Percentiles rank a stretch among this genome's conserved stretches.
Evolutionary conservation across 257 asterid genomes (phyloP).

Genomic region (Schizonepeta tenuifolia): DNA sequence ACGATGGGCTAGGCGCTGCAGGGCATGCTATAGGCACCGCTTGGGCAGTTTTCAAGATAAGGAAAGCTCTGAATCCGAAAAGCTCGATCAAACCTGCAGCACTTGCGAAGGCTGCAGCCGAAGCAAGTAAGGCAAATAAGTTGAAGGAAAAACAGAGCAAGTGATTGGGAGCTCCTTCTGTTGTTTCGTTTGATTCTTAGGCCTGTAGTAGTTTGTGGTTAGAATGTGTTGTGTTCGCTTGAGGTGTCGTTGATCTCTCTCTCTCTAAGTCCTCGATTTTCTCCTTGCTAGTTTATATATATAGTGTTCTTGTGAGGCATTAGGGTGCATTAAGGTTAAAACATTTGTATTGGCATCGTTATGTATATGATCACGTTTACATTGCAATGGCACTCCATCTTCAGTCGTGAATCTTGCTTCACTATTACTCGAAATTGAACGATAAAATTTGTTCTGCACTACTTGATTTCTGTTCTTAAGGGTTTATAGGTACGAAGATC

Average conservation of each 20-base stretch:
- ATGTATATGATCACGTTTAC: neutral
- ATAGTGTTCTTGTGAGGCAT: neutral
- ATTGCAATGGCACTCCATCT: neutral
- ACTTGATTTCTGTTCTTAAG: constrained; percentile 22
- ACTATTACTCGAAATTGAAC: too few species aligned
- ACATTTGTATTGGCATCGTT: neutral
- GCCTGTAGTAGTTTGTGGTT: constrained; percentile 18
- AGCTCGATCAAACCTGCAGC: constrained; percentile 58
- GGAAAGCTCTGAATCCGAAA: constrained; percentile 81
- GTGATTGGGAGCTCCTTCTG: constrained; percentile 6
- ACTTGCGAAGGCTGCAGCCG: constrained; percentile 70
- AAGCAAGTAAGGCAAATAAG: constrained; percentile 55
- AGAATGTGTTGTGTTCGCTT: constrained; percentile 1
- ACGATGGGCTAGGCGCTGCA: constrained; percentile 75
- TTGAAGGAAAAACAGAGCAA: constrained; percentile 45
- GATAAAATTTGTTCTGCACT: neutral
- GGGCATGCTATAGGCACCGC: constrained; percentile 91
- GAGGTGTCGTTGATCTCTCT: neutral
- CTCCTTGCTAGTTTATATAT: neutral
- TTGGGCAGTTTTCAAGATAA: constrained; percentile 81
- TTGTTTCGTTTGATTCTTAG: neutral
- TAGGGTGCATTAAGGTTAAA: neutral
- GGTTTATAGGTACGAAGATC: constrained; percentile 48
- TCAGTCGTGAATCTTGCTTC: too few species aligned
- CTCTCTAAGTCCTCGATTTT: neutral